Percentiles rank a stretch among this genome's conserved stretches.
phyloP scores from a whole-genome alignment of 768 basidiomycete genomes.

The Pleurotus pulmonarius region DNA sequence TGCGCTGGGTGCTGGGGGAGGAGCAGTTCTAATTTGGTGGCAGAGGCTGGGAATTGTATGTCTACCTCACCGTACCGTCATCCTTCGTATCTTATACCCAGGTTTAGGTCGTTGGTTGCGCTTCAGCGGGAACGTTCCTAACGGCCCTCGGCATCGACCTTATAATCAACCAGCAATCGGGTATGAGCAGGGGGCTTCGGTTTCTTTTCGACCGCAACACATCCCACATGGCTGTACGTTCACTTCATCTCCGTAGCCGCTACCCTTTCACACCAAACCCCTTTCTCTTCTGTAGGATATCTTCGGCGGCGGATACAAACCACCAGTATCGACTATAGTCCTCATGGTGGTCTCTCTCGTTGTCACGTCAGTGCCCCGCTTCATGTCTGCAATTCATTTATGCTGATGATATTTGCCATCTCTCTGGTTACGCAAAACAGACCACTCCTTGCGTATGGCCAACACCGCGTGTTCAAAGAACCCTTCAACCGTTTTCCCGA shows the following conservation, averaged over 20 bases:
- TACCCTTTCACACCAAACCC: background rate
- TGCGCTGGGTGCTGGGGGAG: slow-evolving; percentile 37
- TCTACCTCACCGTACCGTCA: background rate
- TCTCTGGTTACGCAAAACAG: slow-evolving; percentile 22
- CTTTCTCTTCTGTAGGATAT: slow-evolving; percentile 36
- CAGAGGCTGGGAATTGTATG: slow-evolving; percentile 48
- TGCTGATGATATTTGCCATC: background rate
- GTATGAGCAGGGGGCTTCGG: slow-evolving; percentile 62
- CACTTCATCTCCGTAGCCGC: background rate
- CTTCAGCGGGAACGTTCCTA: slow-evolving; percentile 63
- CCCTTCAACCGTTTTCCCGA: slow-evolving; percentile 40
- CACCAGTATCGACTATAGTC: slow-evolving; percentile 46
- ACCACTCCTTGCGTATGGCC: slow-evolving; percentile 48
- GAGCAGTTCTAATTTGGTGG: slow-evolving; percentile 37
- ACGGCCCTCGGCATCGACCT: slow-evolving; percentile 54
- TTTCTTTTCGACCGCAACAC: slow-evolving; percentile 61
- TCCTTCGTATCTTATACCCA: background rate
- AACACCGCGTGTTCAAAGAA: slow-evolving; percentile 47
- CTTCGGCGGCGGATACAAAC: slow-evolving; percentile 42
- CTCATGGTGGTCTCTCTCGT: slow-evolving; percentile 50
- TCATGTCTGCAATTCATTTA: background rate
- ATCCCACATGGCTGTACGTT: slow-evolving; percentile 50
- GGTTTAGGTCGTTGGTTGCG: slow-evolving; percentile 39
- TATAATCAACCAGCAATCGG: slow-evolving; percentile 50
- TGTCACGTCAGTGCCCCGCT: slow-evolving; percentile 44